Base-by-base conservation (phyloP, 352 stramenopile species). In the Globisporangium megalacanthum region DNA sequence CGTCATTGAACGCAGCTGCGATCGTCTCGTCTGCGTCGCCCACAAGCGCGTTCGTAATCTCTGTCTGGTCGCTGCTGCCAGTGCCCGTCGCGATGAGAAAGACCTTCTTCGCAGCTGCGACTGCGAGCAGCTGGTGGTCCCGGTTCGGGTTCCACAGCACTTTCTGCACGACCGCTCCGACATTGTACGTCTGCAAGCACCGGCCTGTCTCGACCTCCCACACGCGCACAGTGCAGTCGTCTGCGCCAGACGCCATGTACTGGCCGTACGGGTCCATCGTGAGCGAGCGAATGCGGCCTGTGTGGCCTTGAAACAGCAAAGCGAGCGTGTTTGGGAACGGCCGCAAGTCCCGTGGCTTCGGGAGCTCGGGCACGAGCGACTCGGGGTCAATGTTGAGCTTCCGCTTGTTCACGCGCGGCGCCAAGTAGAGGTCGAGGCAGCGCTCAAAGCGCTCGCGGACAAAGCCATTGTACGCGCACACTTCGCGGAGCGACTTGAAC, bases 401-500 rank as follows among this genome's bases (percentile, higher is more conserved):
- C 52, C 92, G 86, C 79, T 99, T 95, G 75, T 94, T 95, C 45
- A 93, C 82, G 62, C 98, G 91, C 41, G 98, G 97, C 54, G 92
- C 98, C 31, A 99, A 72, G 77, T 99, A 99, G 39, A 99, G 78
- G 83, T 99, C 98, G 19, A 99, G 77, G 71, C 98, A 99, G 11
- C 98, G 86, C 70, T 99, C 97, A 71, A 99, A 99, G n/a, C 97
- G 84, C 77, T 99, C 98, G 61, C 95, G 94, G 31, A 99, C 92
- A 48, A 98, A 97, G 67, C 98, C 90, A 25, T 86, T 70, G 76
- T 99, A 99, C 19, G 89, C 95, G 46, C 93, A 94, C 36, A 99
- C 96, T 36, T 96, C 90, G 35, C 97, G 88, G 48, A 99, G 76
- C 37, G 96, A 98, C 44, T 96, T 89, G 77, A 97, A 99, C 68